Conservation (phyloP, 2,329 filamentous ascomycete species). For the Rachicladosporium sp. region DNA sequence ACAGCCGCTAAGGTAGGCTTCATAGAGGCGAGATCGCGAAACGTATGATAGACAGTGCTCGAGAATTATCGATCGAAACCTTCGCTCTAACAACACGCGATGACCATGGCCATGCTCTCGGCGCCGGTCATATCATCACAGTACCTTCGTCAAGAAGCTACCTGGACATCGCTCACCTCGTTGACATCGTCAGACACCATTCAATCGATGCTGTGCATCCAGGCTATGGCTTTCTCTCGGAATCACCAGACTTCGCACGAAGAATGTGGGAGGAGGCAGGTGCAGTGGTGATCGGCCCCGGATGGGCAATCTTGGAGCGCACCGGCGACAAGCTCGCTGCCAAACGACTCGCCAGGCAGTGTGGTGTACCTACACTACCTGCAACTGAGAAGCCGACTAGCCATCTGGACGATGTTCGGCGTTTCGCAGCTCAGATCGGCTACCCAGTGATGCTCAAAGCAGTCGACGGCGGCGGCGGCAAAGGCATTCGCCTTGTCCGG, state of each 20-base stretch:
- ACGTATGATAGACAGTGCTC: not conserved
- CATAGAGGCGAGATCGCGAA: slow-evolving; percentile 1
- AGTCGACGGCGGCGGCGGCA: slow-evolving; percentile 37
- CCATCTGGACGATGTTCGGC: slow-evolving; percentile 12
- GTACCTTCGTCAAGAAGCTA: slow-evolving; percentile 12
- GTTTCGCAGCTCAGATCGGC: slow-evolving; percentile 14
- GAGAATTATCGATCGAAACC: not conserved
- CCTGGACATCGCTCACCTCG: slow-evolving; percentile 20
- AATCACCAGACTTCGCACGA: slow-evolving; percentile 24
- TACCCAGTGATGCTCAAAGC: slow-evolving; percentile 36
- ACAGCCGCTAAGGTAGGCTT: too few species aligned
- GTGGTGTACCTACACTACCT: slow-evolving; percentile 21
- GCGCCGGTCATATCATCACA: slow-evolving; percentile 23
- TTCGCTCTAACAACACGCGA: slow-evolving; percentile 14
- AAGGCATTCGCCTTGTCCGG: slow-evolving; percentile 29
- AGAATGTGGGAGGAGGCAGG: slow-evolving; percentile 15
- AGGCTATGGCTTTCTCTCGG: slow-evolving; percentile 26
- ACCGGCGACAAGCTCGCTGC: slow-evolving; percentile 23
- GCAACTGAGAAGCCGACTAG: slow-evolving; percentile 18
- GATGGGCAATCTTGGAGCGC: slow-evolving; percentile 18
- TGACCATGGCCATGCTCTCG: slow-evolving; percentile 17
- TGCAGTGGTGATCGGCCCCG: slow-evolving; percentile 25
- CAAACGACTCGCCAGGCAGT: slow-evolving; percentile 35
- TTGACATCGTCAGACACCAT: slow-evolving; percentile 14
- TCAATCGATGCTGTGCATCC: slow-evolving; percentile 22